phyloP scores from a whole-genome alignment of 495 filamentous ascomycete genomes.

The Hypoxylon perforatum region DNA sequence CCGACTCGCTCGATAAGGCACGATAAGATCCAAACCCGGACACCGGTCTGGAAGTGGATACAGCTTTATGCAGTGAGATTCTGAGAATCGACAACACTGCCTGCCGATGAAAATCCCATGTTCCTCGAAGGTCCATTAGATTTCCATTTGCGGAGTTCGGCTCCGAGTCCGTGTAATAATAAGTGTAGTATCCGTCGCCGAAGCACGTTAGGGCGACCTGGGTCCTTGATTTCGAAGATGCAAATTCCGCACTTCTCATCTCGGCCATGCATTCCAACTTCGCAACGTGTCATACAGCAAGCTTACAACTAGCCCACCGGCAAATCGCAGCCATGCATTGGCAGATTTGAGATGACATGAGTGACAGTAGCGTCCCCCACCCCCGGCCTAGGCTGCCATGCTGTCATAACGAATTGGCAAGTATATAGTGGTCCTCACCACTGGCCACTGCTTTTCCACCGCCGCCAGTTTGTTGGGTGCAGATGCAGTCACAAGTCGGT shows the following conservation, averaged over 20 bases:
- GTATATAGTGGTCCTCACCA: constrained; percentile 39
- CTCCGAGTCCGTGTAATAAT: constrained; percentile 41
- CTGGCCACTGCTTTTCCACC: constrained; percentile 28
- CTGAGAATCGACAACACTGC: constrained; percentile 38
- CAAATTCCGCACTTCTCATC: constrained; percentile 38
- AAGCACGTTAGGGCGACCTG: constrained; percentile 20
- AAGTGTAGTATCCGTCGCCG: constrained; percentile 43
- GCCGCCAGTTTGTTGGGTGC: constrained; percentile 34
- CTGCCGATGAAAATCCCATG: constrained; percentile 41
- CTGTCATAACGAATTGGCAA: constrained; percentile 34
- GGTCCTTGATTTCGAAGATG: constrained; percentile 31
- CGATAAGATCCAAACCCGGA: constrained; percentile 43
- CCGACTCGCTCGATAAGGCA: constrained; percentile 39
- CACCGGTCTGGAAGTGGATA: constrained; percentile 40
- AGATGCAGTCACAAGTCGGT: constrained; percentile 40
- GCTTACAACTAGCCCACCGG: constrained; percentile 42
- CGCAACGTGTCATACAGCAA: constrained; percentile 45
- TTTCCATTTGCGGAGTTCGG: constrained; percentile 43
- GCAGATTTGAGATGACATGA: constrained; percentile 36
- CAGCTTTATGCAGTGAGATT: constrained; percentile 40
- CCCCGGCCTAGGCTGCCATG: constrained; percentile 24
- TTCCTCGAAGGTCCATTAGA: constrained; percentile 22
- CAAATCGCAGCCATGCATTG: constrained; percentile 37
- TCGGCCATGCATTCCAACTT: constrained; percentile 42
- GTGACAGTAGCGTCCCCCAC: constrained; percentile 34